Evolutionary conservation across 495 filamentous ascomycete genomes (phyloP).

Genomic region (Aspergillus asperescens): DNA sequence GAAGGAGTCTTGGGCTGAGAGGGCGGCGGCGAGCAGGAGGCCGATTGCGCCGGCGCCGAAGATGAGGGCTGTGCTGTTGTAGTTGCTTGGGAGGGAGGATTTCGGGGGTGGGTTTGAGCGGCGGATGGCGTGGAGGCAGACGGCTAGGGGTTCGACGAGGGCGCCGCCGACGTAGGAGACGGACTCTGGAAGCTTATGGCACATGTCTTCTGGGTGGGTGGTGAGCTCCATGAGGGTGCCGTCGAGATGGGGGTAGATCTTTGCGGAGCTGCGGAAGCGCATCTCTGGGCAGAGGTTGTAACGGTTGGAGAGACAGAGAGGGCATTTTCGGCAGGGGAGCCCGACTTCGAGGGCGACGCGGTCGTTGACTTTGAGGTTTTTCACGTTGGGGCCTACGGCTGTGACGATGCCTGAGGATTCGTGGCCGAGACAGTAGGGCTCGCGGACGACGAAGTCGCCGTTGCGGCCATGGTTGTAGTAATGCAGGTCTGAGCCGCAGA

Average conservation of each 20-base stretch:
- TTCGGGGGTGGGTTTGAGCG: conserved; percentile 50
- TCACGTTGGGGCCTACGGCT: conserved; percentile 49
- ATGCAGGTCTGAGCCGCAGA: conserved; percentile 80
- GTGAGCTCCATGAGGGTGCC: conserved; percentile 77
- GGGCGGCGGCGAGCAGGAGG: conserved; percentile 57
- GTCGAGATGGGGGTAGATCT: conserved; percentile 71
- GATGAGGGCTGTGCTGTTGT: conserved; percentile 56
- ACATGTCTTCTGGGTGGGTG: conserved; percentile 61
- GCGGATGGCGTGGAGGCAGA: conserved; percentile 69
- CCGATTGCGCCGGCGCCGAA: conserved; percentile 82
- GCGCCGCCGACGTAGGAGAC: conserved; percentile 67
- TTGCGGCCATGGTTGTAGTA: conserved; percentile 85
- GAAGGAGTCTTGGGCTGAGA: conserved; percentile 59
- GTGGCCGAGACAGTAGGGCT: conserved; percentile 71
- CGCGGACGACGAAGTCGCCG: conserved; percentile 69
- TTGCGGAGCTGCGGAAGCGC: conserved; percentile 74
- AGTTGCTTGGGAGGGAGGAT: conserved; percentile 24
- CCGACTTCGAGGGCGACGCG: conserved; percentile 79
- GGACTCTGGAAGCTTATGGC: conserved; percentile 53
- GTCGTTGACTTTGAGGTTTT: conserved; percentile 53
- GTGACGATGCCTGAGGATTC: conserved; percentile 70
- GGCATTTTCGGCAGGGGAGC: conserved; percentile 68
- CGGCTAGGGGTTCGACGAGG: conserved; percentile 71
- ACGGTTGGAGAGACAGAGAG: conserved; percentile 55
- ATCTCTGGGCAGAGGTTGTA: conserved; percentile 85